Base-by-base conservation (phyloP, 2,329 filamentous ascomycete genomes). In the Xylaria sp. region DNA sequence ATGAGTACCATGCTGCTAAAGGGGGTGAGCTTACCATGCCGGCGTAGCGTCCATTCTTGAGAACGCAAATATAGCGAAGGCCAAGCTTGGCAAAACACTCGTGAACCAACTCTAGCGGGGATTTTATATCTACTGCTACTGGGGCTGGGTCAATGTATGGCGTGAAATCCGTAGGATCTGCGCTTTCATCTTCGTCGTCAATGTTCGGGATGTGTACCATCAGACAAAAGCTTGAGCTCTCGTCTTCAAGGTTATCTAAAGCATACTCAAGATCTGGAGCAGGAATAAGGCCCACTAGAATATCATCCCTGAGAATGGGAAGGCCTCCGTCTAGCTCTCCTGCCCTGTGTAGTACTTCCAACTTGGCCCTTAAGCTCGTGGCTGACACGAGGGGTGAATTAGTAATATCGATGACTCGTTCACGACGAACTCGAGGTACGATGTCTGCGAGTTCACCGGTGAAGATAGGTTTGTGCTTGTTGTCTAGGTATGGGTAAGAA, bases 1-100 rank as follows among this genome's bases (percentile, higher is more conserved):
- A 73, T 71, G 73, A 70, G 66, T 44, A 47, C 18, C 2, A 42
- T 16, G n/a, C 8, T 53, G 4, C 25, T 13, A 40, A 23, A 61
- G 37, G 62, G 60, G 29, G 12, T 44, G 44, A 16, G 83, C 90
- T 83, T 80, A 97, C 93, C 85, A 99, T 88, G 70, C 96, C 96
- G 1, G 92, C 92, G 81, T 93, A 99, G 69, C 89, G 89, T 27
- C 96, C 96, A 72, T 97, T 90, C 64, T 88, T 88, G 29, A 96
- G 83, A 4, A 98, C 94, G 78, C 96, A 98, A 59, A 99, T 91
- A 80, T 97, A 98, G 70, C 96, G 86, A 72, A 99, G 81, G 1
- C 96, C 96, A 9, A 99, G 85, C 81, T 99, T 99, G 60, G 93
- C 92, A 79, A 98, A 99, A 76, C 94, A 95, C 78, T 99, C 96